Base-by-base conservation (phyloP, 2,329 filamentous ascomycete species). In the Shiraia sp. region DNA sequence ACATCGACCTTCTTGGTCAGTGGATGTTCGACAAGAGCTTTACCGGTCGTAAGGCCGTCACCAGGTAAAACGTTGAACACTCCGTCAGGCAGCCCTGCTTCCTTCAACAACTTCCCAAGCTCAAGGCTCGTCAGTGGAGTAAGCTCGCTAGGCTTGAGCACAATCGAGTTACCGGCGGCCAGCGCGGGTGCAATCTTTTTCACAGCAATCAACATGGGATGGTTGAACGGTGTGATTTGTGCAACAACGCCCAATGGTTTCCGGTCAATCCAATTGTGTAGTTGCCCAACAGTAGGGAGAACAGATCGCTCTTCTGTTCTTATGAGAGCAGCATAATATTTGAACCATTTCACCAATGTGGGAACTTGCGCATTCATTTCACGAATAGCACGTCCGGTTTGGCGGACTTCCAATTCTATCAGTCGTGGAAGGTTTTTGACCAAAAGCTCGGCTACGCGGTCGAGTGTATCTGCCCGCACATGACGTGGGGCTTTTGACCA, bases 361-460 rank as follows among this genome's bases (percentile, higher is more conserved):
- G 81, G 80, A 4, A 86, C 79, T 61, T 88, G 86, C 1, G 85
- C 83, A 34, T 77, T 75, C 83, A 89, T 87, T 63, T 88, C 86
- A 17, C 85, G 80, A 19, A 85, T 72, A 0, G 81, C 80, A 0
- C 85, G 80, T 2, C 86, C 86, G 0, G 85, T 89, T 64, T 88
- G 85, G 24, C 66, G 71, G 6, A 86, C 82, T 63, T 89, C 86
- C 3, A 87, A 73, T 7, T 71, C 65, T 35, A 88, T 83, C 27
- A 88, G 75, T 1, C 70, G 64, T 0, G 79, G 74, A 1, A 88
- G 71, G 6, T 75, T 71, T 0, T 64, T 61, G 2, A 74, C 72
- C 3, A 88, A 73, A 0, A 85, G 71, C 1, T 65, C 60, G 0
- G 83, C 83, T 7, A 80, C 78, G 37, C 72, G 78, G 37, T 86